Evolutionary conservation across 176 grass and related monocot species (phyloP).

Genomic region (Hsuehochloa calcarea): DNA sequence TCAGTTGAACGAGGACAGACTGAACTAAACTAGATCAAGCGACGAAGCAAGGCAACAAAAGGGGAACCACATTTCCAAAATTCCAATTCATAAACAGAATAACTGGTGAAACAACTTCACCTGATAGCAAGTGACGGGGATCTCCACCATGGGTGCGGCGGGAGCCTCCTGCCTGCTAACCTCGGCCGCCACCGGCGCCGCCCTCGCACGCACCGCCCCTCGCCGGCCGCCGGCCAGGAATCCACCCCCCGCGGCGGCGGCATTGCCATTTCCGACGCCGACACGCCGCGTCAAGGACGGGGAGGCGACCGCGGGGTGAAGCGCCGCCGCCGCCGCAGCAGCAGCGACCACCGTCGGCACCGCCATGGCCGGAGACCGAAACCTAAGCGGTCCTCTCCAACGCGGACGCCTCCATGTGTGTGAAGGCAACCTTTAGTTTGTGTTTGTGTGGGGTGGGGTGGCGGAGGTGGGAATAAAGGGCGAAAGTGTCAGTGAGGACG

Average conservation of each 20-base stretch:
- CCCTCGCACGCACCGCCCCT: conserved; percentile 35
- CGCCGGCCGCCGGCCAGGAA: conserved; percentile 4
- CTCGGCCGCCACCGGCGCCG: conserved; percentile 41
- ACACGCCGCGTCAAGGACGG: conserved; percentile 27
- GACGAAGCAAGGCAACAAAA: background rate
- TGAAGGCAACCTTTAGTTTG: conserved; percentile 1
- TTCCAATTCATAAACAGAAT: conserved; percentile 1
- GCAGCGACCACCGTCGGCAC: conserved; percentile 47
- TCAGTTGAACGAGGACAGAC: background rate
- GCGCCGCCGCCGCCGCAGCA: conserved; percentile 15
- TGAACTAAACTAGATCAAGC: conserved; percentile 2
- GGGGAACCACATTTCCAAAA: background rate
- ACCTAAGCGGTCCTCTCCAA: conserved; percentile 26
- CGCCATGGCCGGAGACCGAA: conserved; percentile 38
- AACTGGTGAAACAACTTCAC: conserved; percentile 29
- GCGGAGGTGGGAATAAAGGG: conserved; percentile 27
- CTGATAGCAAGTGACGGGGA: conserved; percentile 96
- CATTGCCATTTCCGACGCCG: conserved; percentile 38
- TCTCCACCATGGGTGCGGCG: conserved; percentile 53
- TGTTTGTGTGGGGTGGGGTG: background rate
- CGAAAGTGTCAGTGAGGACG: background rate
- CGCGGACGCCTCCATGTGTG: conserved; percentile 38
- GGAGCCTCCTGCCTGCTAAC: conserved; percentile 26
- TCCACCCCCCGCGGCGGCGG: background rate
- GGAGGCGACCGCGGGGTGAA: conserved; percentile 34